Evolutionary conservation across 371 early-diverging fungal species (phyloP).

Genomic region (Haplosporangium sp.): DNA sequence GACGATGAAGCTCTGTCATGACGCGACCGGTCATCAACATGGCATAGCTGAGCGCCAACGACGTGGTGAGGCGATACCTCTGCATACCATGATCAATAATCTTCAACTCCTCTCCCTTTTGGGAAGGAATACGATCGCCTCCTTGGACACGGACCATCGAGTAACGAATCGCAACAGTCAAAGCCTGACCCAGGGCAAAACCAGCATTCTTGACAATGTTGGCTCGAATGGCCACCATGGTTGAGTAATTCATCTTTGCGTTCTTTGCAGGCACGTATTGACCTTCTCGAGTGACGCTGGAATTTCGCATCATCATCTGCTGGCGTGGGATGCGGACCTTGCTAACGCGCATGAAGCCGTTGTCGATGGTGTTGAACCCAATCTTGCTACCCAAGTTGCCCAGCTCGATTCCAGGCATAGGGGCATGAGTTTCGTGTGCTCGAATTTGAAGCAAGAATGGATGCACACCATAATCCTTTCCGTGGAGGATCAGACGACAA

Average conservation of each 20-base stretch:
- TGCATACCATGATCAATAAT: slow-evolving; percentile 84
- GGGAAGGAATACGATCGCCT: slow-evolving; percentile 63
- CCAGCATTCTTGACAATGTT: slow-evolving; percentile 66
- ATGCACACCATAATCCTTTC: slow-evolving; percentile 83
- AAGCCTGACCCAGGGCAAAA: slow-evolving; percentile 67
- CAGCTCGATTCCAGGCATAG: slow-evolving; percentile 83
- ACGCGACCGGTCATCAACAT: slow-evolving; percentile 78
- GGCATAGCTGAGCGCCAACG: slow-evolving; percentile 79
- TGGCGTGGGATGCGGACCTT: slow-evolving; percentile 80
- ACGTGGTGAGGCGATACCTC: slow-evolving; percentile 77
- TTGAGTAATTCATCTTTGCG: slow-evolving; percentile 80
- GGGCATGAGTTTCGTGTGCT: slow-evolving; percentile 73
- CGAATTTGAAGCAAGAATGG: slow-evolving; percentile 90
- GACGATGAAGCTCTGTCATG: slow-evolving; percentile 70
- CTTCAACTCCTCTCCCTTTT: slow-evolving; percentile 66
- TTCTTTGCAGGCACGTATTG: slow-evolving; percentile 75
- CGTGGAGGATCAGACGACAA: slow-evolving; percentile 83
- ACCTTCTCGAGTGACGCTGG: slow-evolving; percentile 76
- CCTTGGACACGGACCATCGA: slow-evolving; percentile 66
- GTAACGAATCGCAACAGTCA: slow-evolving; percentile 64
- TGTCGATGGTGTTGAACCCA: slow-evolving; percentile 85
- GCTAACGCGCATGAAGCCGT: slow-evolving; percentile 83
- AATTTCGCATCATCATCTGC: slow-evolving; percentile 82
- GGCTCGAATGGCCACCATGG: slow-evolving; percentile 83
- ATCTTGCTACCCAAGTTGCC: slow-evolving; percentile 88